These are phyloP conservation scores for Gossypium trilobum DNA, from an alignment of 441 rosid genomes.

Conservation along the genomic window DNA sequence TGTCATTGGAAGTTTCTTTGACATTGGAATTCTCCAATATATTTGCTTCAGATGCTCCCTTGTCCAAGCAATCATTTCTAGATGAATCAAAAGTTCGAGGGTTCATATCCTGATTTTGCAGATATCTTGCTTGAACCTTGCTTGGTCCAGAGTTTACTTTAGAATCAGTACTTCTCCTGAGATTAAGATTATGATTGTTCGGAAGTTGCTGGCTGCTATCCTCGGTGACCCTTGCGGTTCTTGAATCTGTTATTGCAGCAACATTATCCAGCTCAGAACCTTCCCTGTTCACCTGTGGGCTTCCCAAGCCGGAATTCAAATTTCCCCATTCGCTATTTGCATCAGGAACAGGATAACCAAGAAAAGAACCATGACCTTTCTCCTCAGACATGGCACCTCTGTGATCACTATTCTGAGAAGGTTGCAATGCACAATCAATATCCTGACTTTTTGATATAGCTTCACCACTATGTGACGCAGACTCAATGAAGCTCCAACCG, in stretches of 20 bases:
- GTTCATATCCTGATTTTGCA: constrained; percentile 27
- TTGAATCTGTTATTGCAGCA: constrained; percentile 28
- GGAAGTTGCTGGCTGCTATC: constrained; percentile 34
- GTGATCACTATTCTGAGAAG: constrained; percentile 21
- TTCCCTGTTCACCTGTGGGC: constrained; percentile 23
- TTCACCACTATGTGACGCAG: constrained; percentile 21
- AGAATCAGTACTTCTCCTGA: constrained; percentile 37
- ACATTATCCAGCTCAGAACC: constrained; percentile 25
- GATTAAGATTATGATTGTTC: constrained; percentile 27
- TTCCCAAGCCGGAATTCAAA: constrained; percentile 20
- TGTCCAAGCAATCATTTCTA: constrained; percentile 30
- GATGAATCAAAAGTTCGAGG: constrained; percentile 39
- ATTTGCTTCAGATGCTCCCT: constrained; percentile 26
- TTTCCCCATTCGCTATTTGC: constrained; percentile 25
- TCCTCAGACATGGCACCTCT: constrained; percentile 24
- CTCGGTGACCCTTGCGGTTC: constrained; percentile 25
- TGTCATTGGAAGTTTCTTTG: constrained; percentile 34
- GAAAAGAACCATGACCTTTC: constrained; percentile 35
- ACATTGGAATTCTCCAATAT: constrained; percentile 23
- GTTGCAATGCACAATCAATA: constrained; percentile 30
- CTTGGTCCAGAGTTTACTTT: constrained; percentile 17
- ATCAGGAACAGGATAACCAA: constrained; percentile 32
- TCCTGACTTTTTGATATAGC: constrained; percentile 29
- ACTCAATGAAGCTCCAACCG: constrained; percentile 38
- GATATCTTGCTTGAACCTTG: constrained; percentile 23